Percentiles rank a stretch among this genome's conserved stretches.
Conservation (phyloP, 306 rosid species). For the Carpinus fangiana region DNA sequence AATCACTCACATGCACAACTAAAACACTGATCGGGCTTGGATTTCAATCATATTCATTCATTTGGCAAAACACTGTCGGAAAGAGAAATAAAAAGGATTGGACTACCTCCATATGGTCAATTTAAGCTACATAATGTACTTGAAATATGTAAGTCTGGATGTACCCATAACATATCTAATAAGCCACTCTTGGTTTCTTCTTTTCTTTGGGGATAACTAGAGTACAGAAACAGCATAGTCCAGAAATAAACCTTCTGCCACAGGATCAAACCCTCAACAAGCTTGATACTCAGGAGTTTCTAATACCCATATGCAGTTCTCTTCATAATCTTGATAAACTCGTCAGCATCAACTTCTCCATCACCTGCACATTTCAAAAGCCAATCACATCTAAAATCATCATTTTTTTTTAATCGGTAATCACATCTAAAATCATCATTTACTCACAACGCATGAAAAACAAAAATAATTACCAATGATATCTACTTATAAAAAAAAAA, state of each 20-base stretch:
- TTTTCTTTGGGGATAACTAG: not conserved
- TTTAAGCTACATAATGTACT: not conserved
- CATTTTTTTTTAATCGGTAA: no score
- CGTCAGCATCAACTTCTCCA: conserved; percentile 63
- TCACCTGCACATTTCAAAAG: conserved; percentile 47
- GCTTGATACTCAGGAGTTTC: conserved; percentile 4
- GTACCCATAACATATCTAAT: not conserved
- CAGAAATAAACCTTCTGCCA: conserved; percentile 4
- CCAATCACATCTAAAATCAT: conserved; percentile 14
- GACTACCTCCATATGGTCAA: not conserved
- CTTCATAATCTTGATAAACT: conserved; percentile 69
- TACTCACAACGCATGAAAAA: not conserved
- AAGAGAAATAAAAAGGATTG: not conserved
- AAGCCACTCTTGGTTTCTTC: not conserved
- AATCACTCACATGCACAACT: no score
- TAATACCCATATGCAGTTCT: conserved; percentile 47
- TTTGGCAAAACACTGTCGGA: no score
- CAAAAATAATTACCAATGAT: not conserved
- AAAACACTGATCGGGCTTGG: no score
- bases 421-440: conserved; percentile 6
- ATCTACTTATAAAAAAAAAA: not conserved
- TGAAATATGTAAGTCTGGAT: not conserved
- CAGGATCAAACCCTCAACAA: conserved; percentile 4
- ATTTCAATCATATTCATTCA: no score
- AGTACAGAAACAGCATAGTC: conserved; percentile 20